Base-by-base conservation (phyloP, 2,329 filamentous ascomycete species). In the Thermothelomyces thermophilus region DNA sequence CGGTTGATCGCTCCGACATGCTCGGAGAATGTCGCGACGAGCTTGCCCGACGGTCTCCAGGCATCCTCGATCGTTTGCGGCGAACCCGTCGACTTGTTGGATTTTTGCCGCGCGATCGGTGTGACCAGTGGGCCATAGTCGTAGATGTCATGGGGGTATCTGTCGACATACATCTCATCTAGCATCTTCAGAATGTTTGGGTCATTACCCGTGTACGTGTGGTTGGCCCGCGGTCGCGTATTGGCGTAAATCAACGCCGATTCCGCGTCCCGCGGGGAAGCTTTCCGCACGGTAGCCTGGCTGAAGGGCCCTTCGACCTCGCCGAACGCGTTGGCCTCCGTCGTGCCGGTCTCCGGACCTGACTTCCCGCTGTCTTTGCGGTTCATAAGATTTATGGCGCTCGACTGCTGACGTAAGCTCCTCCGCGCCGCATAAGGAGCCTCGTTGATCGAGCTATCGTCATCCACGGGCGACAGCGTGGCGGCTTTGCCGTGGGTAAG, bases 21-120 rank as follows among this genome's bases (percentile, higher is more conserved):
- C 64, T 98, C 93, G 1, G 87, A 82, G 62, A 97, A 90, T 1
- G 88, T 88, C 2, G 90, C 89, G 17, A 97, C 85, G 8, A 97
- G 75, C 45, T 82, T 84, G 1, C 93, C 90, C 48, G 83, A 80
- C 0, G 93, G 93, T 56, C 82, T 84, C 93, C 93, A 98, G 2
- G 80, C 77, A 48, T 80, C 80, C 30, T 83, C 59, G 65, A 5
- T 59, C 60, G 52, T 28, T 19, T 71, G 68, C 51, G 75, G 78
- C 22, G 77, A 73, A 30, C 72, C 76, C 28, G 73, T 76, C 20
- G 74, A 71, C 46, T 72, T 74, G 46, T 59, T 68, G 2, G 69
- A 66, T 59, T 75, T 81, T 33, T 72, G 72, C 33, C 77, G 70
- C 40, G 80, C 81, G 4, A 86, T 74, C 1, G 86, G 82, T 46